Conservation (phyloP, 2,329 filamentous ascomycete genomes). For the Biscogniauxia sp. region DNA sequence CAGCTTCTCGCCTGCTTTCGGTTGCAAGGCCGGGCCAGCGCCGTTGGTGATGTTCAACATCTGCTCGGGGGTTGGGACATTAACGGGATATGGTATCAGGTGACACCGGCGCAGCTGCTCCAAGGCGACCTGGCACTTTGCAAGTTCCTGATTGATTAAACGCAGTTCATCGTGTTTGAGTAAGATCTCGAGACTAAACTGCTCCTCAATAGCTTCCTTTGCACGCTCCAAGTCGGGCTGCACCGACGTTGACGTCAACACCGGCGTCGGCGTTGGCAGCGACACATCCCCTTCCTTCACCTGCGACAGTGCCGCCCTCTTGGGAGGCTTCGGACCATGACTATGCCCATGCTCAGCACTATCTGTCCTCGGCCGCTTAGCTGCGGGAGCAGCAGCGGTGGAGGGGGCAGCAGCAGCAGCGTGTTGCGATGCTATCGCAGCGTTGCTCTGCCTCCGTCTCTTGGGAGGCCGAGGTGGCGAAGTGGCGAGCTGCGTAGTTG, state of each 20-base stretch:
- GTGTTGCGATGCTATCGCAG: slow-evolving; percentile 31
- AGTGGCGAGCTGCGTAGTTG: slow-evolving; percentile 23
- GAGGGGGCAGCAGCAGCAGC: slow-evolving; percentile 27
- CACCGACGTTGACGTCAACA: slow-evolving; percentile 2
- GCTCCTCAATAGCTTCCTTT: slow-evolving; percentile 74
- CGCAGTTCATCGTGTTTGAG: slow-evolving; percentile 93
- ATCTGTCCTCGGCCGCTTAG: slow-evolving; percentile 44
- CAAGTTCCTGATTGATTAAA: slow-evolving; percentile 91
- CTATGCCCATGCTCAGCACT: slow-evolving; percentile 22
- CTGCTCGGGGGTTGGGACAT: slow-evolving; percentile 62
- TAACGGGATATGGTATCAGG: slow-evolving; percentile 83
- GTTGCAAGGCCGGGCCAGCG: slow-evolving; percentile 66
- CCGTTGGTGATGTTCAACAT: slow-evolving; percentile 72
- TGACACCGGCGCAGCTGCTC: slow-evolving; percentile 93
- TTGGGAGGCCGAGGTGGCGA: slow-evolving; percentile 29
- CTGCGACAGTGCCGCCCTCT: slow-evolving; percentile 27
- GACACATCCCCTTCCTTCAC: slow-evolving; percentile 16
- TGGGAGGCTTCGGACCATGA: slow-evolving; percentile 29
- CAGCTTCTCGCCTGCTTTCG: slow-evolving; percentile 59
- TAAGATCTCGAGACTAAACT: slow-evolving; percentile 88
- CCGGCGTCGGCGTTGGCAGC: slow-evolving; percentile 3
- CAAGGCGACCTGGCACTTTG: slow-evolving; percentile 89
- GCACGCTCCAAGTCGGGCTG: slow-evolving; percentile 48
- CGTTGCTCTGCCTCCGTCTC: slow-evolving; percentile 33
- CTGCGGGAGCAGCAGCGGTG: slow-evolving; percentile 26